These are phyloP conservation scores for Ilex aquifolium DNA, from an alignment of 257 asterid species.

Conservation along the genomic window DNA sequence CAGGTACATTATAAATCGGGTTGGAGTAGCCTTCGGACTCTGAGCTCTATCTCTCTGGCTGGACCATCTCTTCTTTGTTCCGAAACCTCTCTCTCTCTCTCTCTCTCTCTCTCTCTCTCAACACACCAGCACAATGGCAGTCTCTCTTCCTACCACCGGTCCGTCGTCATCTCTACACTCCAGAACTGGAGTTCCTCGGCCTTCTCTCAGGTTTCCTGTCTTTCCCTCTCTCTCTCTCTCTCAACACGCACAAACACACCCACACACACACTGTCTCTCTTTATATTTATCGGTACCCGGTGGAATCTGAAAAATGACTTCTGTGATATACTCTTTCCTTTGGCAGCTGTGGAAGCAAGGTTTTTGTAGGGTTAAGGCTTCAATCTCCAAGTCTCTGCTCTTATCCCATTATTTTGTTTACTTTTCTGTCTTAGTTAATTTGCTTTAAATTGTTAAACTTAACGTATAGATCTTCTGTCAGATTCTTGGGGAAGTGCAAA, in stretches of 20 bases:
- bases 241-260: neutral
- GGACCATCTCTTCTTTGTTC: too few relatives aligned
- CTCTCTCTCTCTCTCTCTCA: neutral
- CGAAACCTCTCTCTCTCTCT: neutral
- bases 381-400: constrained; percentile 64
- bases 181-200: constrained; percentile 8
- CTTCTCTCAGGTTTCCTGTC: constrained; percentile 35
- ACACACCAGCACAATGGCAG: constrained; percentile 24
- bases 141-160: constrained; percentile 5
- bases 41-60: too few relatives aligned
- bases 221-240: neutral
- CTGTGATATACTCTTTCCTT: neutral
- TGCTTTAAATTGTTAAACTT: neutral
- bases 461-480: constrained; percentile 15
- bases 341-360: constrained; percentile 59
- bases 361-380: constrained; percentile 53
- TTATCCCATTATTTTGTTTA: neutral
- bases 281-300: neutral
- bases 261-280: too few relatives aligned
- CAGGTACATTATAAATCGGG: too few relatives aligned
- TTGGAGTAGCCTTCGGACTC: too few relatives aligned
- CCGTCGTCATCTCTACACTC: constrained; percentile 25
- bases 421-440: neutral
- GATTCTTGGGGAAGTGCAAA: constrained; percentile 52
- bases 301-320: too few relatives aligned